These are phyloP conservation scores for Eragrostis nindensis DNA, from an alignment of 176 grass and related monocot genomes.

Conservation along the genomic window DNA sequence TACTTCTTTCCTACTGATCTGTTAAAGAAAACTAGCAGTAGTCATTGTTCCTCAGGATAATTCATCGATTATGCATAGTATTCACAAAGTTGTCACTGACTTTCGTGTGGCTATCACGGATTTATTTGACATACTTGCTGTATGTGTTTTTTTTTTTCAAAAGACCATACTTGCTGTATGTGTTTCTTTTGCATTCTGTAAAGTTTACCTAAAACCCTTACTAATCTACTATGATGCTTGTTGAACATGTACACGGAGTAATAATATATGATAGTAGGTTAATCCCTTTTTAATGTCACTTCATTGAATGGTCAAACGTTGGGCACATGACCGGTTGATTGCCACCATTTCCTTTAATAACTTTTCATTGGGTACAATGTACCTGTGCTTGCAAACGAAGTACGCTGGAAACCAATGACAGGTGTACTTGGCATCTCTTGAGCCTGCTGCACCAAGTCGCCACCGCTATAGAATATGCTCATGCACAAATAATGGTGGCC, in stretches of 20 bases:
- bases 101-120: background rate
- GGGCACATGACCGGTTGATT: slow-evolving; percentile 50
- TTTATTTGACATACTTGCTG: background rate
- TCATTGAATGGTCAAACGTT: slow-evolving; percentile 27
- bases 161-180: too few relatives aligned
- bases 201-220: slow-evolving; percentile 1
- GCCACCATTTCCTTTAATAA: slow-evolving; percentile 23
- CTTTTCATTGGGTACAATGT: slow-evolving; percentile 40
- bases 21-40: background rate
- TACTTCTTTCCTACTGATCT: background rate
- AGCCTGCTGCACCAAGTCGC: slow-evolving; percentile 16
- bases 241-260: slow-evolving; percentile 11
- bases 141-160: too few relatives aligned
- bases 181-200: background rate
- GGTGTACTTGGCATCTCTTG: slow-evolving; percentile 35
- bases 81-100: background rate
- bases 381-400: slow-evolving; percentile 31
- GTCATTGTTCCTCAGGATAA: background rate
- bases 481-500: slow-evolving; percentile 16
- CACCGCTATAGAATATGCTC: slow-evolving; percentile 6
- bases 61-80: background rate
- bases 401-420: slow-evolving; percentile 40
- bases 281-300: slow-evolving; percentile 26
- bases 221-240: background rate
- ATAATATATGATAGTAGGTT: background rate